A percentile compares a stretch with the other conserved stretches of the same genome.
Evolutionary conservation across 2,329 filamentous ascomycete genomes (phyloP).

Genomic region (Xylaria sp.): DNA sequence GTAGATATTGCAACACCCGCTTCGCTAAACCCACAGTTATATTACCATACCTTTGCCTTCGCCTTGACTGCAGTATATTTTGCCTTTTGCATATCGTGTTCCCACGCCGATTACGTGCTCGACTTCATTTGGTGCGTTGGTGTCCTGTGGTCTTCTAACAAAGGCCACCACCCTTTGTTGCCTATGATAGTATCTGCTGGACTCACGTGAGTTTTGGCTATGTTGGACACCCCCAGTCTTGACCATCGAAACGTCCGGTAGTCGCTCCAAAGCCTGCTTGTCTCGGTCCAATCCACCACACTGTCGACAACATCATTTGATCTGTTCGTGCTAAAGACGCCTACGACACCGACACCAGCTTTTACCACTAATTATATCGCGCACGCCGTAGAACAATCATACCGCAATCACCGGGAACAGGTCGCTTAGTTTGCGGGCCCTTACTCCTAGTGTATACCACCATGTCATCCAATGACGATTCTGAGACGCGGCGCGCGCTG

Average conservation of each 20-base stretch:
- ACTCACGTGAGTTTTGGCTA: background rate
- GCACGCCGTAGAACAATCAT: slow-evolving; percentile 50
- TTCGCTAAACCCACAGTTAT: background rate
- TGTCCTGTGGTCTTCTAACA: slow-evolving; percentile 1
- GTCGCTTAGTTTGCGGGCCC: slow-evolving; percentile 36
- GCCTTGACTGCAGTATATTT: background rate
- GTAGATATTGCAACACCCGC: background rate
- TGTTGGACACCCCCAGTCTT: slow-evolving; percentile 9
- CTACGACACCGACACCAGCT: slow-evolving; percentile 45
- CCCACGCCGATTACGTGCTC: background rate
- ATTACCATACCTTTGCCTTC: background rate
- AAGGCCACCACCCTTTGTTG: slow-evolving; percentile 34
- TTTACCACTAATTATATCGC: slow-evolving; percentile 51
- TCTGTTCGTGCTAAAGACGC: slow-evolving; percentile 48
- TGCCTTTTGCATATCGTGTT: background rate
- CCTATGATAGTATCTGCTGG: slow-evolving; percentile 40
- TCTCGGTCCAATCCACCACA: slow-evolving; percentile 36
- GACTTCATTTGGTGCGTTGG: background rate
- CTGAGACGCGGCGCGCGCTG: slow-evolving; percentile 45
- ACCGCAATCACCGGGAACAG: slow-evolving; percentile 39
- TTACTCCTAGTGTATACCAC: slow-evolving; percentile 31
- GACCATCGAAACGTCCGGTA: slow-evolving; percentile 39
- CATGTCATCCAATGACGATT: slow-evolving; percentile 46
- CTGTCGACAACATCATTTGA: slow-evolving; percentile 44
- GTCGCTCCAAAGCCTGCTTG: slow-evolving; percentile 36